Base-by-base conservation (phyloP, 1,139 yeast species). In the Taphrina deformans region DNA sequence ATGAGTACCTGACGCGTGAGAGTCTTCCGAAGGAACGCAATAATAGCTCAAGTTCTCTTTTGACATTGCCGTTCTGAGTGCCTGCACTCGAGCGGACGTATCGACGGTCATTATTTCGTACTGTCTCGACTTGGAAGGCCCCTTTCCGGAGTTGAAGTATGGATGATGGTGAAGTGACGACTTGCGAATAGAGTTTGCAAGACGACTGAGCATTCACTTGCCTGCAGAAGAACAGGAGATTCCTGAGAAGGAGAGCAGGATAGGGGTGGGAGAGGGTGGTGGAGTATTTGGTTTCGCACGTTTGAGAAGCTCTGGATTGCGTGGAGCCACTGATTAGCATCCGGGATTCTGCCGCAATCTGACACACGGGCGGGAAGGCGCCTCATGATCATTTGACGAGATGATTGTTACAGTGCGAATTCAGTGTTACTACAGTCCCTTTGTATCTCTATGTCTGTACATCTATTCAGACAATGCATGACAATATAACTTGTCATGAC, bases 41-140 rank as follows among this genome's bases (percentile, higher is more conserved):
- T 93, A 93, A 65, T 89, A 85, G 12, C 88, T 93, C 64, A 93
- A 74, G 69, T 84, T 85, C 70, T 83, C 76, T 62, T 80, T 79
- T 56, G 81, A 82, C 92, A 93, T 89, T 69, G 81, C 78, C 44
- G 75, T 73, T 73, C 99, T 82, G 70, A 93, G 79, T 29, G 80
- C 79, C 65, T 81, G 82, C 67, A 92, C 80, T 23, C 74, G 67
- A 16, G 69, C 68, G 23, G 72, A 62, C 2, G 74, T 68, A 55
- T 72, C 71, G 48, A 70, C 69, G 24, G 48, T 46, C 59, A 35
- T 53, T 7, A 38, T 48, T 48, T 24, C 53, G 35, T 18, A n/a
- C 2, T 38, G 12, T 38, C 41, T 38, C 41, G 41, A 18, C 18
- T 38, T 5, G 41, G n/a, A n/a, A n/a, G n/a, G n/a, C n/a, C n/a